Evolutionary conservation across 1,139 yeast species (phyloP).

Genomic region (Taiozyma sp.): DNA sequence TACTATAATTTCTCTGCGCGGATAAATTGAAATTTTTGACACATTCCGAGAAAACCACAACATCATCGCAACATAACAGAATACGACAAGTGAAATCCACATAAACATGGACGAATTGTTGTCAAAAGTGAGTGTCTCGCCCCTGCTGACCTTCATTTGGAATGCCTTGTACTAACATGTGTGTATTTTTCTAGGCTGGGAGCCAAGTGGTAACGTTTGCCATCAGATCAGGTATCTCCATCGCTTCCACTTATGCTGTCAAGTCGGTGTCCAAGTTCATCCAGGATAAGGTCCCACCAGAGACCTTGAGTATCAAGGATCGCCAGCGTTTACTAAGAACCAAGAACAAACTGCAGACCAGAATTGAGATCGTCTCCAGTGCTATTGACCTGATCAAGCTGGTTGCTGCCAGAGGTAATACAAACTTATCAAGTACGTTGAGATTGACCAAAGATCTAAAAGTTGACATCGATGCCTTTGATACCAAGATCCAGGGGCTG

Average conservation of each 20-base stretch:
- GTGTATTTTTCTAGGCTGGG: conserved; percentile 48
- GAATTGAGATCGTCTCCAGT: conserved; percentile 59
- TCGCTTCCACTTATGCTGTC: conserved; percentile 75
- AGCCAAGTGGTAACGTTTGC: conserved; percentile 81
- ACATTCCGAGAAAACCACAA: background rate
- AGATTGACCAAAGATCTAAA: conserved; percentile 54
- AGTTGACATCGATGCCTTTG: conserved; percentile 56
- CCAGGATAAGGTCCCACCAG: conserved; percentile 51
- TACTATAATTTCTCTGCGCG: too few species aligned
- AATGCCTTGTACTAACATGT: background rate
- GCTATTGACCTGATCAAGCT: conserved; percentile 69
- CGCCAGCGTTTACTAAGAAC: conserved; percentile 39
- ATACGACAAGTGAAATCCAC: background rate
- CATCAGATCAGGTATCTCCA: conserved; percentile 68
- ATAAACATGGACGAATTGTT: conserved; percentile 4
- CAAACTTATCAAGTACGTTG: conserved; percentile 55
- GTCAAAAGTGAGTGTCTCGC: conserved; percentile 1
- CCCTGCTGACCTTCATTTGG: too few species aligned
- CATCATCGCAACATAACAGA: background rate
- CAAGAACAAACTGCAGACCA: conserved; percentile 47
- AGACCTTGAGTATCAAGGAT: conserved; percentile 29
- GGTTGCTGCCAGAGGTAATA: conserved; percentile 69
- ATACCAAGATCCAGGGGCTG: conserved; percentile 39
- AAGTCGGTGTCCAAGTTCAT: conserved; percentile 57
- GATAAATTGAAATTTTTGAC: background rate